phyloP scores from a whole-genome alignment of 768 basidiomycete genomes.

The Rhizopogon sp. region DNA sequence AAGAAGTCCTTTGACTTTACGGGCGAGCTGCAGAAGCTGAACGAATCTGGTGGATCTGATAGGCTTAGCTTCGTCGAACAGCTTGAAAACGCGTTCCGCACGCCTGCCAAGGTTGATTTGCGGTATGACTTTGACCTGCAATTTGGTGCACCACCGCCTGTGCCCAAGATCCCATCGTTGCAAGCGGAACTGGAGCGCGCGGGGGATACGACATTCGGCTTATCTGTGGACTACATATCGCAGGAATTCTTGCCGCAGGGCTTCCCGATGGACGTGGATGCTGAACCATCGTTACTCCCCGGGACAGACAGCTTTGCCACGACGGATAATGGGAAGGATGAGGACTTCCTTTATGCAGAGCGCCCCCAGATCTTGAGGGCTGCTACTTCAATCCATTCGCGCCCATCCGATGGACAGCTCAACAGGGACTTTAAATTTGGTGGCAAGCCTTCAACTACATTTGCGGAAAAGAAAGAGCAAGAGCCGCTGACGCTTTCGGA shows the following conservation, averaged over 20 bases:
- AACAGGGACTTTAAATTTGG: conserved; percentile 76
- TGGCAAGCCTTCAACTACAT: conserved; percentile 30
- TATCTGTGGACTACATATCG: conserved; percentile 13
- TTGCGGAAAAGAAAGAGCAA: conserved; percentile 5
- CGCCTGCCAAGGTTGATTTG: conserved; percentile 54
- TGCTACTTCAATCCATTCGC: conserved; percentile 32
- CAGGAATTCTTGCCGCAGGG: conserved; percentile 9
- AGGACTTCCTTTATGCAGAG: conserved; percentile 20
- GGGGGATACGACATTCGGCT: conserved; percentile 18
- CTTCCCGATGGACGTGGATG: conserved; percentile 21
- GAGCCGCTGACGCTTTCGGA: conserved; percentile 59
- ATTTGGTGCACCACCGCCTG: conserved; percentile 41
- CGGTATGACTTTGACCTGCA: conserved; percentile 40
- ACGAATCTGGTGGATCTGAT: conserved; percentile 65
- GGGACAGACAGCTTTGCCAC: conserved; percentile 30
- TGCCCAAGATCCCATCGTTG: conserved; percentile 44
- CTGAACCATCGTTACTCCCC: conserved; percentile 34
- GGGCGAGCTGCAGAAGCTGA: conserved; percentile 64
- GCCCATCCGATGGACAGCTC: conserved; percentile 59
- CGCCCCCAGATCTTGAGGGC: conserved; percentile 15
- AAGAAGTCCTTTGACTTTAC: conserved; percentile 85
- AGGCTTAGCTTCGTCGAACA: conserved; percentile 77
- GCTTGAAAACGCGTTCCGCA: conserved; percentile 74
- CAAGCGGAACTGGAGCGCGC: conserved; percentile 21
- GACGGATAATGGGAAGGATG: conserved; percentile 26